phyloP scores from a whole-genome alignment of 228 moss, liverwort and hornwort genomes.

The Sphagnum magellanicum region DNA sequence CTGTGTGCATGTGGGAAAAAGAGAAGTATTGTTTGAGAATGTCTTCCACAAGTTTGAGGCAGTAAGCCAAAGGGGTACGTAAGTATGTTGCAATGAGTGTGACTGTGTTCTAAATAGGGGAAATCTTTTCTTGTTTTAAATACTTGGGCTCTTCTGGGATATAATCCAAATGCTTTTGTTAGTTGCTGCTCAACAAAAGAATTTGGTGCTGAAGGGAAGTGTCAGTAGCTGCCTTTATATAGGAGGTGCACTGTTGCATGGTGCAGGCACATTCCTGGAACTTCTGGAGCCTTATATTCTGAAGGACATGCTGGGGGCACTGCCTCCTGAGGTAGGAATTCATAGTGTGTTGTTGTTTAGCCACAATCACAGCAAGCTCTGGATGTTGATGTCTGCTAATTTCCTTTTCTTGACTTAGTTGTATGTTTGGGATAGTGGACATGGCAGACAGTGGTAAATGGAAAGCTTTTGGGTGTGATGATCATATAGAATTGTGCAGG shows the following conservation, averaged over 20 bases:
- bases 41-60: constrained; percentile 97
- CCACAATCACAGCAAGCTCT: not conserved
- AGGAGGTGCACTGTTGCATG: constrained; percentile 4
- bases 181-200: too few relatives aligned
- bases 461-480: too few relatives aligned
- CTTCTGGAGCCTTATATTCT: constrained; percentile 94
- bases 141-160: too few relatives aligned
- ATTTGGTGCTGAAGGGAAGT: too few relatives aligned
- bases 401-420: not conserved
- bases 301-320: constrained; percentile 88
- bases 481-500: too few relatives aligned
- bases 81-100: not conserved
- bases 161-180: too few relatives aligned
- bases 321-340: constrained; percentile 80
- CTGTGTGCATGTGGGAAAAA: constrained; percentile 95
- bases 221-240: not conserved
- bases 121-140: too few relatives aligned
- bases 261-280: constrained; percentile 89
- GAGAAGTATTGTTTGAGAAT: constrained; percentile 91
- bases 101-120: not conserved
- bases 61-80: constrained; percentile 84
- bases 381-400: not conserved
- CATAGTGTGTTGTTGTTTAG: not conserved
- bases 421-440: not conserved
- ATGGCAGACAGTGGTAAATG: too few relatives aligned